Evolutionary conservation across 805 yeast genomes (phyloP), one percentile per base, ranked within the genome.

Genomic region (Wickerhamiella siamensis): DNA sequence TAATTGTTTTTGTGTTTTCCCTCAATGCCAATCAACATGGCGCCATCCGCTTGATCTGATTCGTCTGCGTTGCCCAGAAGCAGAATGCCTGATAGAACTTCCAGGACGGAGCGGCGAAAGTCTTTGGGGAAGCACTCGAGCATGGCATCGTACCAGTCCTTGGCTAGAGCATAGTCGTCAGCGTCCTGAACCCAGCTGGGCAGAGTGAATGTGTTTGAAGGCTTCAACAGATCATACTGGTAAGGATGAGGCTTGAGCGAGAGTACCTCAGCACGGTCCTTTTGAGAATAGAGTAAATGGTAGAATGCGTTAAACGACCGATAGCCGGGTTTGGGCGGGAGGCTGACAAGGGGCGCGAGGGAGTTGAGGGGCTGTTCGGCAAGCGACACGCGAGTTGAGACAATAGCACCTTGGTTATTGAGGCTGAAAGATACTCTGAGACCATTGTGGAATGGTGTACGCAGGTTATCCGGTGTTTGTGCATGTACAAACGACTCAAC

Each of bases 111-210:
- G 5, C 63, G 49, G 12, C 54, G 41, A 21, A 61, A 54, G n/a
- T 59, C 58, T 31, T 50, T 49, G 35, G 62, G 53, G 10, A 64
- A 57, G 33, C 64, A 55, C 36, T 56, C 58, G 3, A 51, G 36
- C 15, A 60, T 50, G 5, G 65, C 59, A 38, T 60, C 63, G 8
- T 60, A 51, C 69, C 69, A 64, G 46, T 63, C 67, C 32, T 57
- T 55, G 8, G 66, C 66, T 20, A 61, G 47, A 2, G 66, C 62
- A 27, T 57, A 48, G 43, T 62, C 66, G 37, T 62, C 66, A 1
- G 65, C 57, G 39, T 53, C 51, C 19, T 48, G 45, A 34, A 60
- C 63, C 64, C 63, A 61, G 18, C 46, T 52, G 2, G 65, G 64
- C 9, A 61, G 49, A 5, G 43, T 39, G 44, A 47, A 58, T 10